These are phyloP conservation scores for Fusarium sp. DNA, from an alignment of 2,329 filamentous ascomycete species.

Conservation along the genomic window DNA sequence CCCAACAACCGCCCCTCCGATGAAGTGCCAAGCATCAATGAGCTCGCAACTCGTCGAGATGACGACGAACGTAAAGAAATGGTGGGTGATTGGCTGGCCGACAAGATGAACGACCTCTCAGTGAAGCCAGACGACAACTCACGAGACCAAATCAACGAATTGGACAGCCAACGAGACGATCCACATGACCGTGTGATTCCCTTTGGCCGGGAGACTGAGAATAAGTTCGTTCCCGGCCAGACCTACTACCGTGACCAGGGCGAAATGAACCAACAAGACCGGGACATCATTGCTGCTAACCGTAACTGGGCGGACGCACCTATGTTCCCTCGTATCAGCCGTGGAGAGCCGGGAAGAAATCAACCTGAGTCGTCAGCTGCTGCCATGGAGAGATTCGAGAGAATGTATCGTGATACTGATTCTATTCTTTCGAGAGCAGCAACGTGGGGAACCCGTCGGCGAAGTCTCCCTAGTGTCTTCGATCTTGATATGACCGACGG, in stretches of 20 bases:
- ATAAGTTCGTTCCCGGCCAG: slow-evolving; percentile 59
- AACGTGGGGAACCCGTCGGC: slow-evolving; percentile 76
- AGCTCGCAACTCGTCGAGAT: slow-evolving; percentile 55
- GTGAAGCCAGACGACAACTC: slow-evolving; percentile 42
- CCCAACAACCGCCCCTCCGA: slow-evolving; percentile 56
- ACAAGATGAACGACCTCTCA: slow-evolving; percentile 46
- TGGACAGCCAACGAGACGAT: slow-evolving; percentile 40
- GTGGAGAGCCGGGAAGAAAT: slow-evolving; percentile 43
- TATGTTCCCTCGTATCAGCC: slow-evolving; percentile 56
- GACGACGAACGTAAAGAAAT: slow-evolving; percentile 59
- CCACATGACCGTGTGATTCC: slow-evolving; percentile 55
- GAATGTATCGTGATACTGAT: slow-evolving; percentile 63
- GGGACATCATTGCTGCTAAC: slow-evolving; percentile 60
- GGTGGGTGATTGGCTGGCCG: slow-evolving; percentile 63
- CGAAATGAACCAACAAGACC: slow-evolving; percentile 57
- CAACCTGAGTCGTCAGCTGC: slow-evolving; percentile 64
- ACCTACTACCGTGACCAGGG: slow-evolving; percentile 59
- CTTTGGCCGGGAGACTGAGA: slow-evolving; percentile 60
- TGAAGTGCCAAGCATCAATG: slow-evolving; percentile 61
- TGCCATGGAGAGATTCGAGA: slow-evolving; percentile 64
- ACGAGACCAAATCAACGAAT: slow-evolving; percentile 31
- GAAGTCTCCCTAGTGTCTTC: slow-evolving; percentile 68
- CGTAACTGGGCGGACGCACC: slow-evolving; percentile 63
- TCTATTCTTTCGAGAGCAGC: slow-evolving; percentile 72
- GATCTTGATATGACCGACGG: slow-evolving; percentile 67